phyloP scores from a whole-genome alignment of 2,329 filamentous ascomycete species.

The Elsinoe perseae region DNA sequence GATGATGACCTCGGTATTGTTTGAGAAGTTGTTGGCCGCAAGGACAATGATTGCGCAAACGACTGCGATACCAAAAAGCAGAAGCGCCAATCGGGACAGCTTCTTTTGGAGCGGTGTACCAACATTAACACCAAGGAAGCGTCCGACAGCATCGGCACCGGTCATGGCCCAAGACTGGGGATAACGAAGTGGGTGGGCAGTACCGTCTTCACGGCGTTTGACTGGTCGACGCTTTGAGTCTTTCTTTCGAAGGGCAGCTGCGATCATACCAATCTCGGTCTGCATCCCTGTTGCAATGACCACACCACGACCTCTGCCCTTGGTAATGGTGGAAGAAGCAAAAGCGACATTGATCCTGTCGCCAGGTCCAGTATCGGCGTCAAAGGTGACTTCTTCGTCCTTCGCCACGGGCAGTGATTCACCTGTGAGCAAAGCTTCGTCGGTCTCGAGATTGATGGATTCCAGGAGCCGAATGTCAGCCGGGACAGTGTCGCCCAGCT shows the following conservation, averaged over 20 bases:
- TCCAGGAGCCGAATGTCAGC: constrained; percentile 40
- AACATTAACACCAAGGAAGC: constrained; percentile 58
- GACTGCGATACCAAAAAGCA: constrained; percentile 65
- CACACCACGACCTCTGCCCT: constrained; percentile 54
- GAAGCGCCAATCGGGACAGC: constrained; percentile 70
- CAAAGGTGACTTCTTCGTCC: constrained; percentile 24
- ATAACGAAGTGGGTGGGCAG: constrained; percentile 28
- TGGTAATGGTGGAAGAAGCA: constrained; percentile 56
- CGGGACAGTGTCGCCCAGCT: constrained; percentile 43
- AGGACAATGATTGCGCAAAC: constrained; percentile 59
- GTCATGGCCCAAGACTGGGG: constrained; percentile 48
- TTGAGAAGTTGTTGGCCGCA: constrained; percentile 51
- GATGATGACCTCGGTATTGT: constrained; percentile 54
- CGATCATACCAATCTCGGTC: constrained; percentile 62
- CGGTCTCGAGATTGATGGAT: constrained; percentile 56
- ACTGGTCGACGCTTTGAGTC: constrained; percentile 31
- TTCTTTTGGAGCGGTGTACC: constrained; percentile 76
- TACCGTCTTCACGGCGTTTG: constrained; percentile 34
- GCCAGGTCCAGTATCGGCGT: constrained; percentile 45
- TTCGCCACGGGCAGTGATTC: constrained; percentile 50
- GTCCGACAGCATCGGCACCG: constrained; percentile 50
- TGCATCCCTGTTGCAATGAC: constrained; percentile 53
- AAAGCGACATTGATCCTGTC: constrained; percentile 59
- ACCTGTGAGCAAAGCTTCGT: constrained; percentile 64
- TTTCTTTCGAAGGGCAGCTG: constrained; percentile 53